phyloP scores from a whole-genome alignment of 2,329 filamentous ascomycete species.

The Diplodia intermedia region DNA sequence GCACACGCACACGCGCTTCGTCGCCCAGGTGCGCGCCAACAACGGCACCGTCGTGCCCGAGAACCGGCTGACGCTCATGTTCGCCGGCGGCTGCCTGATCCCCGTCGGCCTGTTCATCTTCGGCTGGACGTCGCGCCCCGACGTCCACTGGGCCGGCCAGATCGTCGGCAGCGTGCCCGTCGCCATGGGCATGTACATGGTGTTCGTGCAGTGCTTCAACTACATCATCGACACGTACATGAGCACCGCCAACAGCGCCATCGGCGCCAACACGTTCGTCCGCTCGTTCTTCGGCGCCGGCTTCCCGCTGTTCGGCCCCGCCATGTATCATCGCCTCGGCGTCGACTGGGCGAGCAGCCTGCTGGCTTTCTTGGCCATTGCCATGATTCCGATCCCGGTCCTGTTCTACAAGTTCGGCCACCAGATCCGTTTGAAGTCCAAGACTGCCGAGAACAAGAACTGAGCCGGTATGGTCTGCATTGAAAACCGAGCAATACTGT shows the following conservation, averaged over 20 bases:
- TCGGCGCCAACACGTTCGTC: conserved; percentile 63
- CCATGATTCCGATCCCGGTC: conserved; percentile 41
- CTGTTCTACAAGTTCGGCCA: conserved; percentile 6
- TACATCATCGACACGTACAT: conserved; percentile 66
- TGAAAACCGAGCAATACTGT: too few species aligned
- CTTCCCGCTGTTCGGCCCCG: conserved; percentile 66
- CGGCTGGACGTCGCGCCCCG: conserved; percentile 63
- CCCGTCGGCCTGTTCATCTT: conserved; percentile 65
- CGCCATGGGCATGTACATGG: conserved; percentile 51
- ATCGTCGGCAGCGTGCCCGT: conserved; percentile 65
- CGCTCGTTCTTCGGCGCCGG: conserved; percentile 63
- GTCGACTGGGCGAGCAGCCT: conserved; percentile 61
- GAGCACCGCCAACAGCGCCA: conserved; percentile 56
- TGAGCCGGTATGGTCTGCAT: not conserved
- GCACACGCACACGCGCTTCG: conserved; percentile 52
- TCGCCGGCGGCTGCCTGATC: conserved; percentile 60
- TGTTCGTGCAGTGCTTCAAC: conserved; percentile 60
- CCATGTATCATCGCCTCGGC: conserved; percentile 56
- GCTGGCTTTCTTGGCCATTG: conserved; percentile 63
- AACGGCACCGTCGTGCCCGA: conserved; percentile 60
- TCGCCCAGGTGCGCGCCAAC: too few species aligned
- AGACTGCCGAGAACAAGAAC: conserved; percentile 7
- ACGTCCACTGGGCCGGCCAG: conserved; percentile 65
- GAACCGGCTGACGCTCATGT: conserved; percentile 60
- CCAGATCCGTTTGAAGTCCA: not conserved